A percentile compares a stretch with the other conserved stretches of the same genome.
These are phyloP conservation scores for Chrysoporthe puriensis DNA, from an alignment of 2,329 filamentous ascomycete genomes.

Conservation along the genomic window DNA sequence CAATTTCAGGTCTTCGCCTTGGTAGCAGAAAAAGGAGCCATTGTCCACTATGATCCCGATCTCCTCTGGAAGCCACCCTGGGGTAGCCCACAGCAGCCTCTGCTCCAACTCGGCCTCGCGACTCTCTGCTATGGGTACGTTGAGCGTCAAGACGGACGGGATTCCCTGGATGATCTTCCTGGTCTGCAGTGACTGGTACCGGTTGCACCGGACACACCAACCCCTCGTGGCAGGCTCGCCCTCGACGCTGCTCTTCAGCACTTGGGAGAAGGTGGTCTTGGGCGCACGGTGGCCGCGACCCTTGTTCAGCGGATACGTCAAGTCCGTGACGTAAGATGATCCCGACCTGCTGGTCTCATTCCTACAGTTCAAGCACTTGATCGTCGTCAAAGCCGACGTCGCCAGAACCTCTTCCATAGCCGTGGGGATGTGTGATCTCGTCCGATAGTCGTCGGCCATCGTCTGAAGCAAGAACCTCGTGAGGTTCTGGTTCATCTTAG, in stretches of 20 bases:
- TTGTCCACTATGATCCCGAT: slow-evolving; percentile 90
- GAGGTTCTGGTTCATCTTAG: slow-evolving; percentile 82
- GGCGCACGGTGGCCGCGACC: slow-evolving; percentile 54
- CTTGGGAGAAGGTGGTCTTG: slow-evolving; percentile 78
- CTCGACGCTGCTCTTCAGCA: slow-evolving; percentile 91
- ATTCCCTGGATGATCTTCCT: slow-evolving; percentile 82
- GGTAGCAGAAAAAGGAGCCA: slow-evolving; percentile 93
- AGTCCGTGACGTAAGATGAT: slow-evolving; percentile 80
- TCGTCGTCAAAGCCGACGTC: slow-evolving; percentile 72
- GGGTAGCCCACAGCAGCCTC: slow-evolving; percentile 82
- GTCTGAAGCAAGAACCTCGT: slow-evolving; percentile 85
- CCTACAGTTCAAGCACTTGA: slow-evolving; percentile 83
- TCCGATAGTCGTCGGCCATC: slow-evolving; percentile 75
- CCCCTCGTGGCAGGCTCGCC: slow-evolving; percentile 85
- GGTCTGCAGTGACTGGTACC: slow-evolving; percentile 86
- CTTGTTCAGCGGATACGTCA: slow-evolving; percentile 72
- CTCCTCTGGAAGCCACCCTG: slow-evolving; percentile 90
- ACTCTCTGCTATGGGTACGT: slow-evolving; percentile 67
- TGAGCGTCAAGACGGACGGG: slow-evolving; percentile 86
- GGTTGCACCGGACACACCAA: slow-evolving; percentile 89
- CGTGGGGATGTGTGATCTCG: slow-evolving; percentile 63
- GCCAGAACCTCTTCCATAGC: slow-evolving; percentile 77
- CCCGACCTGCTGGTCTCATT: slow-evolving; percentile 84
- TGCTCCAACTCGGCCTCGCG: slow-evolving; percentile 61
- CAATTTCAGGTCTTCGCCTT: slow-evolving; percentile 84